Evolutionary conservation across 805 yeast genomes (phyloP), one percentile per base, ranked within the genome.

Genomic region (Pichia ethanolica): DNA sequence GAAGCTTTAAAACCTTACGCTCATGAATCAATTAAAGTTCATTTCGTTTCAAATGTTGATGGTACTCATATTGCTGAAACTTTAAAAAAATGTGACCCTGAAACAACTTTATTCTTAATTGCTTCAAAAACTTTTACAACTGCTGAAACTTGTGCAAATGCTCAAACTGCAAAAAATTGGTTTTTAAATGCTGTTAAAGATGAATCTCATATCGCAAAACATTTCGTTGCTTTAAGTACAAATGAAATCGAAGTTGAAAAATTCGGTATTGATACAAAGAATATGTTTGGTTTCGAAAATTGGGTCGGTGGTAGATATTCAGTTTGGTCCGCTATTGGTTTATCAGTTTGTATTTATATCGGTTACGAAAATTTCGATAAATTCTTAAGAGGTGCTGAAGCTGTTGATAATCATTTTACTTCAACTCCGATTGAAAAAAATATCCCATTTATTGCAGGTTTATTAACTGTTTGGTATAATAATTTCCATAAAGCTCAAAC

Each of bases 241-340:
- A 93, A 93, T 70, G 95, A 88, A 53, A 72, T 71, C 46, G 97
- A 86, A 71, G 99, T 93, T 56, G 77, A 83, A 63, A 86, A 88
- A 73, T 93, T 93, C 63, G 99, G 99, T 65, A 93, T 93, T 60
- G 98, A 93, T 75, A 82, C 97, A 67, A 85, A 82, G 69, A 93
- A 93, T 78, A 93, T 93, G 99, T 93, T 93, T 71, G 98, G 95
- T 56, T 93, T 93, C 64, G 97, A 90, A 70, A 84, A 75, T 73
- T 93, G 99, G 99, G 99, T 93, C 57, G 99, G 99, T 66, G 99
- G 99, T 67, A 86, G 99, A 72, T 93, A 93, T 83, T 93, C 99
- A n/a, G 99, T 93, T 54, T 93, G 99, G 99, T 87, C 96, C 40
- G 95, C 99, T 56, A 93, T 93, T 69, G 99, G 99, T 54, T 81